These are phyloP conservation scores for Phellopilus nigrolimitatus DNA, from an alignment of 1,284 basidiomycete species.

Conservation along the genomic window DNA sequence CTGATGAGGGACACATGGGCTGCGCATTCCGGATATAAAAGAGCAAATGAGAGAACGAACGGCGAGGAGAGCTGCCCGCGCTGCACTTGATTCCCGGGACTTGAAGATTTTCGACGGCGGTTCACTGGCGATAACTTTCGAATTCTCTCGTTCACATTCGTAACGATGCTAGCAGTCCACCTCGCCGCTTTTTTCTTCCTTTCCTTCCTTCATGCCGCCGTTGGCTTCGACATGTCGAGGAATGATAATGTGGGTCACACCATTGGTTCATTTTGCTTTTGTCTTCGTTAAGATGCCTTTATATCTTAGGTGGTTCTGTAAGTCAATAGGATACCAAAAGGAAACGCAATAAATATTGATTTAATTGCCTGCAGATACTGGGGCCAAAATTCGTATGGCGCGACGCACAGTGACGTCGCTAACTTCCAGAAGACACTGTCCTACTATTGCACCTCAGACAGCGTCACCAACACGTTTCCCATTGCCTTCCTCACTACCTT, in stretches of 20 bases:
- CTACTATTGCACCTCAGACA: constrained; percentile 37
- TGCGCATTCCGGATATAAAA: no score
- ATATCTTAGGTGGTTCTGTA: constrained; percentile 24
- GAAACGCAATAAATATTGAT: not conserved
- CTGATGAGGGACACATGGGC: no score
- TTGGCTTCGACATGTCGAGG: constrained; percentile 26
- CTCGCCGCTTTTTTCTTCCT: constrained; percentile 1
- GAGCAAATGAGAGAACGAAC: not conserved
- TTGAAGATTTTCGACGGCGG: not conserved
- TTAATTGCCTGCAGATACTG: constrained; percentile 29
- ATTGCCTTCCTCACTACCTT: constrained; percentile 58
- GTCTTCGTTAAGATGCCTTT: not conserved
- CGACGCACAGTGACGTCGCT: constrained; percentile 40
- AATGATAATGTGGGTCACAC: constrained; percentile 28
- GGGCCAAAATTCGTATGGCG: constrained; percentile 56
- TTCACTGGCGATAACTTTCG: not conserved
- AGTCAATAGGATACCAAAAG: constrained; percentile 4
- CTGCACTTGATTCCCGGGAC: no score
- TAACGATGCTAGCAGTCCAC: not conserved
- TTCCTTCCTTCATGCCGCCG: constrained; percentile 4
- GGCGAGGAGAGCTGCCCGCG: no score
- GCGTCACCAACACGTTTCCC: constrained; percentile 45
- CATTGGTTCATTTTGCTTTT: not conserved
- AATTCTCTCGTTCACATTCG: not conserved
- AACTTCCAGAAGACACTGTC: constrained; percentile 47